Percentiles rank a stretch among this genome's conserved stretches.
phyloP scores from a whole-genome alignment of 176 grass and related monocot genomes.

The Bolboschoenus planiculmis region DNA sequence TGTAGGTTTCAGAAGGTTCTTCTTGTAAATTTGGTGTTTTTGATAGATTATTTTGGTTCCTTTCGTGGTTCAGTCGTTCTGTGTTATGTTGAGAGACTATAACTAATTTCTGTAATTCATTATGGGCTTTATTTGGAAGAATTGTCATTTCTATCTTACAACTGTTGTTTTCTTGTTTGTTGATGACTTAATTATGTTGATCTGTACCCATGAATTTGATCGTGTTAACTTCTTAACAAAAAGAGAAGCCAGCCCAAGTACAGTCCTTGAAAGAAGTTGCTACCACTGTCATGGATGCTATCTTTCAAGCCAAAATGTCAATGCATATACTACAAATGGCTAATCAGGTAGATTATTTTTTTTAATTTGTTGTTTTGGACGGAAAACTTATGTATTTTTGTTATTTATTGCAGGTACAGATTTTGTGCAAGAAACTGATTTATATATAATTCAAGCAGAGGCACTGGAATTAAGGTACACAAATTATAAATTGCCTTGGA shows the following conservation, averaged over 20 bases:
- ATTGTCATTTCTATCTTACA: conserved; percentile 19
- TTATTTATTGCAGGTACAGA: neutral
- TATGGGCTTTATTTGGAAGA: conserved; percentile 27
- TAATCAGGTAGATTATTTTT: neutral
- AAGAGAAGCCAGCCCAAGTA: neutral
- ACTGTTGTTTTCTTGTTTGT: conserved; percentile 7
- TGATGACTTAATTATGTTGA: conserved; percentile 1
- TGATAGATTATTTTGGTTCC: conserved; percentile 25
- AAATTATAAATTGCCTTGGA: neutral
- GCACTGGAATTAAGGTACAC: neutral
- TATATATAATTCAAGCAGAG: neutral
- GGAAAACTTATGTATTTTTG: neutral
- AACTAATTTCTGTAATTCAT: conserved; percentile 31
- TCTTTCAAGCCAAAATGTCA: neutral
- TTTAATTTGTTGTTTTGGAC: neutral
- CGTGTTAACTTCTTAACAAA: neutral
- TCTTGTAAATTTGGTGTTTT: conserved; percentile 30
- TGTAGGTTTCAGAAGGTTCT: conserved; percentile 25
- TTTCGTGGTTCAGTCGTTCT: conserved; percentile 13
- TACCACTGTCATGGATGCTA: neutral
- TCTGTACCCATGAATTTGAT: neutral
- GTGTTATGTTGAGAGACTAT: conserved; percentile 23
- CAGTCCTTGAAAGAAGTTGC: neutral
- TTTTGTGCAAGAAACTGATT: neutral
- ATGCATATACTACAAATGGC: neutral